Evolutionary conservation across 169 alveolate species (phyloP).

Genomic region (Cryptosporidium ubiquitum): DNA sequence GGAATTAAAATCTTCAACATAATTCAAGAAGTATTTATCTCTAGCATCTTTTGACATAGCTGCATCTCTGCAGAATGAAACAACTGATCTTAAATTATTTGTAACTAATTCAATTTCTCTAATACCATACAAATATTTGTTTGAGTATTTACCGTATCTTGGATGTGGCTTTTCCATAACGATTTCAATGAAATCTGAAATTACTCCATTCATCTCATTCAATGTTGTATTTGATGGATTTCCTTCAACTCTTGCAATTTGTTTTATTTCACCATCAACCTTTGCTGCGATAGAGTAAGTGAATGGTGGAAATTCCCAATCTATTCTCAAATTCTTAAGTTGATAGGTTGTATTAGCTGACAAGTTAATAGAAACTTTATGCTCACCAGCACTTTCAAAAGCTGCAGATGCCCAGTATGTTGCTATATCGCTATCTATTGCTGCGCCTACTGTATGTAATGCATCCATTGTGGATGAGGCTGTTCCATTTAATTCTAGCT

Average conservation of each 20-base stretch:
- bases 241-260: slow-evolving; percentile 43
- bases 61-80: slow-evolving; percentile 87
- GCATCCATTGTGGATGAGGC: slow-evolving; percentile 80
- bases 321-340: slow-evolving; percentile 78
- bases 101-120: slow-evolving; percentile 86
- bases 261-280: slow-evolving; percentile 78
- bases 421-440: slow-evolving; percentile 86
- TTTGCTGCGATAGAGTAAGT: slow-evolving; percentile 86
- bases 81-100: slow-evolving; percentile 83
- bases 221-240: slow-evolving; percentile 62
- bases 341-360: slow-evolving; percentile 45
- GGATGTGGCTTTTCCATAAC: slow-evolving; percentile 90
- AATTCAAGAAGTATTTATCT: slow-evolving; percentile 89
- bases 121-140: slow-evolving; percentile 86
- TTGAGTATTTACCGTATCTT: slow-evolving; percentile 84
- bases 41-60: slow-evolving; percentile 90
- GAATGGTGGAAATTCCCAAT: slow-evolving; percentile 91
- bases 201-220: slow-evolving; percentile 51
- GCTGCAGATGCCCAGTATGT: slow-evolving; percentile 88
- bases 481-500: slow-evolving; percentile 81
- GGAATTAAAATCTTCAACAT: slow-evolving; percentile 84
- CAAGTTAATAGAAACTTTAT: slow-evolving; percentile 36
- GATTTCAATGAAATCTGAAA: slow-evolving; percentile 76
- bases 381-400: slow-evolving; percentile 82
- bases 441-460: slow-evolving; percentile 80